Evolutionary conservation across 805 yeast genomes (phyloP).

Genomic region (Wickerhamiella australiensis): DNA sequence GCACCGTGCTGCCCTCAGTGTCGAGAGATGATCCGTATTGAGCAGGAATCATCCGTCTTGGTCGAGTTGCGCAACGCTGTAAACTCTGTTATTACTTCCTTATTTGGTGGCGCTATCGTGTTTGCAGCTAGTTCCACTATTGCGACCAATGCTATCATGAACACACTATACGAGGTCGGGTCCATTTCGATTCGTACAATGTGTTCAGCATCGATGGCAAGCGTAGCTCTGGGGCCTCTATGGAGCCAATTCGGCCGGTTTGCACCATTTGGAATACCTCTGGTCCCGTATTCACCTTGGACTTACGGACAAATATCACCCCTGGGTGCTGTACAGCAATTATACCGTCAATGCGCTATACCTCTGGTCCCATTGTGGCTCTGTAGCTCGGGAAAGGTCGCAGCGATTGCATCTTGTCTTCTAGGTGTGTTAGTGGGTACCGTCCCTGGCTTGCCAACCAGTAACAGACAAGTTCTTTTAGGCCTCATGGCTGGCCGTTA

Average conservation of each 20-base stretch:
- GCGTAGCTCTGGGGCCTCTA: conserved; percentile 18
- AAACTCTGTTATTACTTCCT: neutral
- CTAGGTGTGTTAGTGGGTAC: neutral
- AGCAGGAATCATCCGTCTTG: conserved; percentile 14
- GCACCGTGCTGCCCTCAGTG: conserved; percentile 28
- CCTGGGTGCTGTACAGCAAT: neutral
- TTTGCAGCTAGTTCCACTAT: conserved; percentile 6
- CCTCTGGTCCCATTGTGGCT: conserved; percentile 6
- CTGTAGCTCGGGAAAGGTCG: neutral
- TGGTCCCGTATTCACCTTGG: neutral
- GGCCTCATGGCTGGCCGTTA: neutral
- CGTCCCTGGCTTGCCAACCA: neutral
- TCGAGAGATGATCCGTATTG: conserved; percentile 21
- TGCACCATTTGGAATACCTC: neutral
- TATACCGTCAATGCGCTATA: neutral
- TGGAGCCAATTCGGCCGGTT: neutral
- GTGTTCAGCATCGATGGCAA: conserved; percentile 24
- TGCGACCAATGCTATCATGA: conserved; percentile 15
- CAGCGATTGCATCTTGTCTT: neutral
- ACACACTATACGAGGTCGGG: conserved; percentile 24
- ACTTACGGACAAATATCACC: too few relatives aligned
- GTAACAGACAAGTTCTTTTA: neutral
- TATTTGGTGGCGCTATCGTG: conserved; percentile 18
- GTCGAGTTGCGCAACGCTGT: conserved; percentile 15
- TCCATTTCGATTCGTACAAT: conserved; percentile 21